Base-by-base conservation (phyloP, 2,329 filamentous ascomycete species). In the Didymella lethalis region DNA sequence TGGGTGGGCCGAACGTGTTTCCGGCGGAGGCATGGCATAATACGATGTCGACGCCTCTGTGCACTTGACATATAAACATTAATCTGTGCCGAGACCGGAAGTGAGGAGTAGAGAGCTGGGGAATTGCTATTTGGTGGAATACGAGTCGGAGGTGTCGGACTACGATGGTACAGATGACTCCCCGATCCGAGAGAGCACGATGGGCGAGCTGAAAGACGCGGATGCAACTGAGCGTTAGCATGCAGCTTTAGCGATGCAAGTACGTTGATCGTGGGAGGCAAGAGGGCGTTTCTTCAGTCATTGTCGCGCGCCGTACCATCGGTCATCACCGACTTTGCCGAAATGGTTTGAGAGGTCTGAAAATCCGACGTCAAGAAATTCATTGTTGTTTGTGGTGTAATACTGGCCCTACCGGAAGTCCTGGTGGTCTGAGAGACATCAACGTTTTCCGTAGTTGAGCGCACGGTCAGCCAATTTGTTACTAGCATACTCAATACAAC, bases 401-500 rank as follows among this genome's bases (percentile, higher is more conserved):
- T 16, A 44, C 48, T 57, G 16, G 31, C 28, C 34, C 29, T 48
- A 20, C 48, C 41, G 23, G 54, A 57, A 7, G 32, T 52, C 20
- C 48, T 45, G 34, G n/a, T 23, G 11, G 32, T 52, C 18, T 48
- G 32, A 8, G 34, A 36, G 14, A 11, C n/a, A 20, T 23, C 18
- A 8, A 7, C 31, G 2, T 43, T 12, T 26, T 34, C 28, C 20
- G 18, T 12, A 25, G 32, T 53, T 2, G 63, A 62, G 23, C 65
- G 60, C 57, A 67, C 57, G 0, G 64, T 67, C 16, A 69, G 47
- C 62, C 64, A 66, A n/a, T 64, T 64, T 8, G 63, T 64, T 2
- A 67, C 51, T n/a, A 67, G 45, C 62, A 65, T 67, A n/a, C 60
- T 57, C 23, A 66, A 26, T 18, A 60, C 62, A 38, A 67, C 64